Conservation (phyloP, 768 basidiomycete species). For the Leccinellum rugosiceps region DNA sequence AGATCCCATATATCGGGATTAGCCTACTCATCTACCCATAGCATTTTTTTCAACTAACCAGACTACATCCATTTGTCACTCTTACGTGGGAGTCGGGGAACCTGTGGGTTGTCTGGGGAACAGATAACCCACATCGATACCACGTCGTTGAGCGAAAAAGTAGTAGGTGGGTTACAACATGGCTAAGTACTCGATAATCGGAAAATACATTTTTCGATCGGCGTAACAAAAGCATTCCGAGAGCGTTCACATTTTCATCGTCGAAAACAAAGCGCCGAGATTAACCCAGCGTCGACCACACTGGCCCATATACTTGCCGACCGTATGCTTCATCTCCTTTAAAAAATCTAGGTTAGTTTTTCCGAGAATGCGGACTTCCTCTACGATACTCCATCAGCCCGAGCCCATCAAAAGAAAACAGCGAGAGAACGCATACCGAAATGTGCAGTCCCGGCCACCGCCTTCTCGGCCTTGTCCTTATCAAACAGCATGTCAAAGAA, state of each 20-base stretch:
- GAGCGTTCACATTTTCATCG: constrained; percentile 56
- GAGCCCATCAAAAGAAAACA: not conserved
- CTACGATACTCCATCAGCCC: constrained; percentile 34
- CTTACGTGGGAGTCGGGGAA: too few species aligned
- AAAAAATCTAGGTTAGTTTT: constrained; percentile 52
- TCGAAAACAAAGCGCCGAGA: constrained; percentile 74
- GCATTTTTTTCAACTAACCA: too few species aligned
- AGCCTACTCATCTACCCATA: too few species aligned
- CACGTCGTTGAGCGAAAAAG: too few species aligned
- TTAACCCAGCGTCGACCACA: constrained; percentile 91
- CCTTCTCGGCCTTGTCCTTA: constrained; percentile 53
- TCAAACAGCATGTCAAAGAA: constrained; percentile 83
- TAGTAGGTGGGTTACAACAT: too few species aligned
- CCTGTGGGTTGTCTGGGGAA: too few species aligned
- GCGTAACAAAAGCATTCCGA: not conserved
- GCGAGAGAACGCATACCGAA: constrained; percentile 32
- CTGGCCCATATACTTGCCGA: constrained; percentile 79
- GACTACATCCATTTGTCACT: too few species aligned
- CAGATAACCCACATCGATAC: too few species aligned
- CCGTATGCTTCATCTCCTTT: constrained; percentile 48
- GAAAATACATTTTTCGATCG: not conserved
- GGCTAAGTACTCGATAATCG: too few species aligned
- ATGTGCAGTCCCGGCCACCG: constrained; percentile 45
- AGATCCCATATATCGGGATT: too few species aligned
- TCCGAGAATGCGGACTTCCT: constrained; percentile 51